Evolutionary conservation across 495 filamentous ascomycete genomes (phyloP), one percentile per base, ranked within the genome.

Genomic region (Lichina pygmaea): DNA sequence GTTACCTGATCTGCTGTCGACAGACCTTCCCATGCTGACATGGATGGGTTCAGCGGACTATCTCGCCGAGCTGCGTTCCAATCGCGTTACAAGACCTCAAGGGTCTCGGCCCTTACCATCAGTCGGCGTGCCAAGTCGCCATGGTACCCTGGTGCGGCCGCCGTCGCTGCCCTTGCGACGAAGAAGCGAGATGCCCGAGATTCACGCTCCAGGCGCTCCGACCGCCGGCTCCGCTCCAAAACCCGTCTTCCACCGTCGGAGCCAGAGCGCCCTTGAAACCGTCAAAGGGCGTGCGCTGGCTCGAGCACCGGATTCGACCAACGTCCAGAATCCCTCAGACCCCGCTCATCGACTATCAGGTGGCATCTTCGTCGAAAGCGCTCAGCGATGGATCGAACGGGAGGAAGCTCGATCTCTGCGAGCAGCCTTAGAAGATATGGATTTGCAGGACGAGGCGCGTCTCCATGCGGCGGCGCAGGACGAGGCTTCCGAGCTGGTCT

Each of bases 401-500:
- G 78, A 86, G 55, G 83, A 93, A 55, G 79, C 80, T 1, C 64
- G 71, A 24, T 76, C 78, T 7, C 55, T 93, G 41, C 71, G 81
- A 7, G 70, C 78, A 56, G 85, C 84, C 11, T 68, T 93, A 60
- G 72, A 85, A 48, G 76, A 79, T 52, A 74, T 89, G 71, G 74
- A 81, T 53, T 44, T 81, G 38, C 59, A 77, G 2, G 77, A 81
- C 36, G 81, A 91, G 31, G 58, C 64, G 43, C 66, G 70, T 31
- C 47, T 92, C 24, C 76, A 86, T 52, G 57, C 71, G 8, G 81
- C 78, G 17, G 85, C 85, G 8, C 75, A 85, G 48, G 70, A 86
- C 48, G 85, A 93, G 56, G 85, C 85, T 0, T 77, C 82, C 4
- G 79, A 92, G 53, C 65, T 92, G 5, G 83, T 93, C 16, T 89